A percentile compares a stretch with the other conserved stretches of the same genome.
These are phyloP conservation scores for Pseudotulostoma volvatum DNA, from an alignment of 495 filamentous ascomycete species.

Conservation along the genomic window DNA sequence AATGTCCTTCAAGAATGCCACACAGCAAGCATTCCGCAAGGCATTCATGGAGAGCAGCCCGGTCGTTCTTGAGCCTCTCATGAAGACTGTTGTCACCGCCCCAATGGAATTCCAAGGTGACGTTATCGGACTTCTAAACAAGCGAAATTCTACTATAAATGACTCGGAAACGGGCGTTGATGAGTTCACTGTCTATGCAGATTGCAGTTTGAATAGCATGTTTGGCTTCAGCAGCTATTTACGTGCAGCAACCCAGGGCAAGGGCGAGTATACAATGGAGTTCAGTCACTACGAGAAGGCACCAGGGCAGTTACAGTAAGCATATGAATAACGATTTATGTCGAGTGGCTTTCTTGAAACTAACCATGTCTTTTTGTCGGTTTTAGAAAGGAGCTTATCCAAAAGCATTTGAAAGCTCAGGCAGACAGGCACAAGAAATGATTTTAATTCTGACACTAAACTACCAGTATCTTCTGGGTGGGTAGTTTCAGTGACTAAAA, in stretches of 20 bases:
- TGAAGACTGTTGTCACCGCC: conserved; percentile 94
- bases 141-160: conserved; percentile 85
- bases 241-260: conserved; percentile 89
- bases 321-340: too few species aligned
- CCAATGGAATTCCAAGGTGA: conserved; percentile 97
- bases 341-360: too few species aligned
- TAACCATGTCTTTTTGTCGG: conserved; percentile 2
- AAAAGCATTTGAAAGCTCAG: conserved; percentile 74
- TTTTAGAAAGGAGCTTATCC: conserved; percentile 67
- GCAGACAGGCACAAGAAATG: conserved; percentile 57
- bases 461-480: too few species aligned
- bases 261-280: conserved; percentile 98
- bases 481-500: too few species aligned
- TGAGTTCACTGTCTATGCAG: conserved; percentile 87
- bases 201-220: conserved; percentile 90
- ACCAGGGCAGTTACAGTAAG: conserved; percentile 77
- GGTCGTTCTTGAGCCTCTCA: conserved; percentile 80
- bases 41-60: conserved; percentile 68
- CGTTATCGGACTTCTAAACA: conserved; percentile 87
- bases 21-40: conserved; percentile 94
- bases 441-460: too few species aligned
- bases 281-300: conserved; percentile 88
- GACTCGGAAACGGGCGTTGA: conserved; percentile 91
- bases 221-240: conserved; percentile 89
- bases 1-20: conserved; percentile 94